A percentile compares a stretch with the other conserved stretches of the same genome.
Evolutionary conservation across 2,329 filamentous ascomycete genomes (phyloP).

Genomic region (Cytospora leucostoma): DNA sequence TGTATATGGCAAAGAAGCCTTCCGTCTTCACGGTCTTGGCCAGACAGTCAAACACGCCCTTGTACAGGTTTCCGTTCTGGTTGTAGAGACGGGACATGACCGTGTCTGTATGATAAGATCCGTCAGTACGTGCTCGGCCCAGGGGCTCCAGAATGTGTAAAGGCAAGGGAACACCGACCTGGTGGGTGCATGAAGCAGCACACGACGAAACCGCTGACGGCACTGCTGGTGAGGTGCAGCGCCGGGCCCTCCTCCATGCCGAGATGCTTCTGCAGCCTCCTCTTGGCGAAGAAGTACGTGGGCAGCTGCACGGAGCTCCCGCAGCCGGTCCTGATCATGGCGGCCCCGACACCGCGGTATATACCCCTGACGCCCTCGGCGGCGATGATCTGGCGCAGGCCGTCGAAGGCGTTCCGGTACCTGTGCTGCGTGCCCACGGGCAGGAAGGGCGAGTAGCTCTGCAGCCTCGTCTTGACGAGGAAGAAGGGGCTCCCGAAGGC

Average conservation of each 20-base stretch:
- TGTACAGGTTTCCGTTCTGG: conserved; percentile 97
- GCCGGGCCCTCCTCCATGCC: conserved; percentile 89
- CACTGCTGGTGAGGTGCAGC: conserved; percentile 85
- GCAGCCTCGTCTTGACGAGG: conserved; percentile 92
- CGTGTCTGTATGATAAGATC: conserved; percentile 61
- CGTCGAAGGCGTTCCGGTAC: conserved; percentile 84
- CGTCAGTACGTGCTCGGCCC: conserved; percentile 14
- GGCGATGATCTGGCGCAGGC: conserved; percentile 75
- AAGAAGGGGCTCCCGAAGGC: conserved; percentile 96
- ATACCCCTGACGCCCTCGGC: conserved; percentile 77
- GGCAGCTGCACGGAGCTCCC: conserved; percentile 95
- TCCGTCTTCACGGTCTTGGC: conserved; percentile 89
- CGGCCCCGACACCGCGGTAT: conserved; percentile 87
- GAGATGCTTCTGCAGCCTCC: conserved; percentile 76
- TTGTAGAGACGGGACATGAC: conserved; percentile 99
- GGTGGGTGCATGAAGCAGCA: conserved; percentile 98
- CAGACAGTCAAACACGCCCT: conserved; percentile 87
- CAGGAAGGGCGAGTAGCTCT: conserved; percentile 88
- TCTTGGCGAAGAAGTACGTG: conserved; percentile 97
- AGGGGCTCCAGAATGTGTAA: not conserved
- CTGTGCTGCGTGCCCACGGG: conserved; percentile 96
- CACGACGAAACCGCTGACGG: conserved; percentile 90
- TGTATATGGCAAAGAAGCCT: conserved; percentile 91
- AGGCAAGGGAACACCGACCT: conserved; percentile 51
- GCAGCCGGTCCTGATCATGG: conserved; percentile 95